Evolutionary conservation across 352 stramenopile species (phyloP).

Genomic region (Pythium volutum): DNA sequence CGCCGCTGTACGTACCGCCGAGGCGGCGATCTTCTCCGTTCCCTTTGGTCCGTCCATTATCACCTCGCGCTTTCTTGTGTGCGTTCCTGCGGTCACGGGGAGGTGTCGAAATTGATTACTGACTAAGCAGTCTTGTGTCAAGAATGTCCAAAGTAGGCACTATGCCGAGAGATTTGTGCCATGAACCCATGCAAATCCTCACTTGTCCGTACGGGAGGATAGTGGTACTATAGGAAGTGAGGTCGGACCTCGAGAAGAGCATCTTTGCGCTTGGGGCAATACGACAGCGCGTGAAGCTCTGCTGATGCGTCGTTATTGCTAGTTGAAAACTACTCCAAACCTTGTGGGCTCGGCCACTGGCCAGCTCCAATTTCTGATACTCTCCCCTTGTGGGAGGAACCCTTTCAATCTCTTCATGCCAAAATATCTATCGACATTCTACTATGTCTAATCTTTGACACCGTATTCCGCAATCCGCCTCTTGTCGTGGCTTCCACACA

Average conservation of each 20-base stretch:
- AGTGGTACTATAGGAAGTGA: conserved; percentile 18
- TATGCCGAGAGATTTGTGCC: neutral
- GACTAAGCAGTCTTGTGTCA: conserved; percentile 6
- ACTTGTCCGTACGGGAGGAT: conserved; percentile 31
- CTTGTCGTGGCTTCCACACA: too few relatives aligned
- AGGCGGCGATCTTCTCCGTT: conserved; percentile 79
- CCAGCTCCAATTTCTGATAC: conserved; percentile 90
- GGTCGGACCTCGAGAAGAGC: neutral
- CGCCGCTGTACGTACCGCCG: conserved; percentile 41
- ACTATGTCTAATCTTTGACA: neutral
- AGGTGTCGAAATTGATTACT: conserved; percentile 15
- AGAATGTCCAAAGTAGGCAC: conserved; percentile 12
- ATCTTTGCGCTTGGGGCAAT: conserved; percentile 94
- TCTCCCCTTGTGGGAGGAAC: conserved; percentile 65
- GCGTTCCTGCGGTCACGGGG: conserved; percentile 11
- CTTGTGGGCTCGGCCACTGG: conserved; percentile 87
- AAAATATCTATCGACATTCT: neutral
- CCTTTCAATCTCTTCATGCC: neutral
- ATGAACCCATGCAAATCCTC: neutral
- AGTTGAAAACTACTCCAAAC: conserved; percentile 95
- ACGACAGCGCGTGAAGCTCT: conserved; percentile 92
- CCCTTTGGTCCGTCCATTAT: conserved; percentile 58
- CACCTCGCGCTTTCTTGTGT: conserved; percentile 23
- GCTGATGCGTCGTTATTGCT: conserved; percentile 94
- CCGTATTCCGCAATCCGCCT: too few relatives aligned